Evolutionary conservation across 2,329 filamentous ascomycete species (phyloP).

Genomic region (Gaeumannomyces tritici): DNA sequence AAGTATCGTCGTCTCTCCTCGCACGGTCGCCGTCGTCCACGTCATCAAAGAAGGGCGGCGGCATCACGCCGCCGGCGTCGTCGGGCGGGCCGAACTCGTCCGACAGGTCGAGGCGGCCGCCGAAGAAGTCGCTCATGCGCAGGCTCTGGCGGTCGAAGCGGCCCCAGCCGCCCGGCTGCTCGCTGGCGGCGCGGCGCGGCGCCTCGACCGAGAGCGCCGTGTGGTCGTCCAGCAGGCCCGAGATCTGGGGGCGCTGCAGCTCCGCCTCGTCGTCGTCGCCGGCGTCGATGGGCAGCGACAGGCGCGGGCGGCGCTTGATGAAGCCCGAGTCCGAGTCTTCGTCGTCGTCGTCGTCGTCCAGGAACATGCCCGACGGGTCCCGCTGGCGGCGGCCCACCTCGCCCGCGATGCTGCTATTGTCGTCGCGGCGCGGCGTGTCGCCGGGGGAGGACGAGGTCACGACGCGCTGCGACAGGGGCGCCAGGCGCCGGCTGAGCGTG

Average conservation of each 20-base stretch:
- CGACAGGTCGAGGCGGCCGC: slow-evolving; percentile 18
- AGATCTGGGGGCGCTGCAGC: slow-evolving; percentile 42
- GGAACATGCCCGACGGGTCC: slow-evolving; percentile 20
- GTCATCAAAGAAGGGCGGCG: slow-evolving; percentile 30
- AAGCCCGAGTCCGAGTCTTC: slow-evolving; percentile 33
- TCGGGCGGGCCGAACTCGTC: slow-evolving; percentile 22
- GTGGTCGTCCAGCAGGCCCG: slow-evolving; percentile 46
- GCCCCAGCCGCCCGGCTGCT: slow-evolving; percentile 35
- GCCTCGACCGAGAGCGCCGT: slow-evolving; percentile 52
- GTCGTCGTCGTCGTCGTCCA: slow-evolving; percentile 27
- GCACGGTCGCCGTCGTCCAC: slow-evolving; percentile 19
- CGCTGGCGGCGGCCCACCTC: slow-evolving; percentile 14
- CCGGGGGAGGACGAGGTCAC: slow-evolving; percentile 36
- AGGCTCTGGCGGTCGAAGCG: slow-evolving; percentile 44
- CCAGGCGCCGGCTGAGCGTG: slow-evolving; percentile 43
- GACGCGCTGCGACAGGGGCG: slow-evolving; percentile 34
- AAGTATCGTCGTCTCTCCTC: slow-evolving; percentile 25
- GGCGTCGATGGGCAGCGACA: slow-evolving; percentile 44
- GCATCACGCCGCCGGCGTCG: slow-evolving; percentile 17
- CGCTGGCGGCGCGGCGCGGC: slow-evolving; percentile 40
- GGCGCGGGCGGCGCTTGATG: slow-evolving; percentile 28
- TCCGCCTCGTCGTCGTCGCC: slow-evolving; percentile 41
- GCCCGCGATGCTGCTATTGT: slow-evolving; percentile 13
- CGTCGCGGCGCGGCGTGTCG: slow-evolving; percentile 12
- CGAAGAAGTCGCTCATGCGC: slow-evolving; percentile 43